Evolutionary conservation across 2,329 filamentous ascomycete species (phyloP).

Genomic region (Fusarium brevicatenulatum): DNA sequence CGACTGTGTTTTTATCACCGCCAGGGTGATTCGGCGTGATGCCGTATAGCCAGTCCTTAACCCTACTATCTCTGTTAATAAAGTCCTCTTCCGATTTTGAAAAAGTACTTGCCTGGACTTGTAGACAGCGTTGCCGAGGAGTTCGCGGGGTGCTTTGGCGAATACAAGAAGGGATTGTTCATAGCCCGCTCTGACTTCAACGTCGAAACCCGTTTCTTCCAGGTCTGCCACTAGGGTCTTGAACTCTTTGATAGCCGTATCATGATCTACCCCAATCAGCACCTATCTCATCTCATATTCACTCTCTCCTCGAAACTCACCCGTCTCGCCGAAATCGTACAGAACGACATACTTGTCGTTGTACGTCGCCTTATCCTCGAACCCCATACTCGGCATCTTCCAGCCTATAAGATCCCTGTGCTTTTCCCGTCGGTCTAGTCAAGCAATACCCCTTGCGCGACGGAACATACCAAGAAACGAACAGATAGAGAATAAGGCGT

Average conservation of each 20-base stretch:
- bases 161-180: constrained; percentile 75
- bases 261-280: constrained; percentile 42
- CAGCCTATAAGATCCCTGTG: constrained; percentile 7
- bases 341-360: constrained; percentile 56
- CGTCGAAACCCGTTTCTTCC: constrained; percentile 71
- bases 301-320: constrained; percentile 35
- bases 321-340: constrained; percentile 51
- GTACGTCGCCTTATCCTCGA: constrained; percentile 35
- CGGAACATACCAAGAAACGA: constrained; percentile 11
- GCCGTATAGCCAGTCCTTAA: constrained; percentile 80
- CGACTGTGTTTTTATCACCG: constrained; percentile 61
- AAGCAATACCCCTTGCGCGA: constrained; percentile 1
- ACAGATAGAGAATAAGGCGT: neutral
- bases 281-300: fast-evolving
- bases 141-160: constrained; percentile 69
- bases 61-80: constrained; percentile 54
- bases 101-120: constrained; percentile 64
- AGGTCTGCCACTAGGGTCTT: constrained; percentile 66
- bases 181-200: constrained; percentile 76
- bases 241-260: constrained; percentile 50
- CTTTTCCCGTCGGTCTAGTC: constrained; percentile 10
- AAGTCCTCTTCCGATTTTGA: no score
- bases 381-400: constrained; percentile 10
- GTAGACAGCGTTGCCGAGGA: constrained; percentile 73
- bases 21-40: constrained; percentile 72